A percentile compares a stretch with the other conserved stretches of the same genome.
phyloP scores from a whole-genome alignment of 495 filamentous ascomycete species.

The Talaromyces trachyspermus region DNA sequence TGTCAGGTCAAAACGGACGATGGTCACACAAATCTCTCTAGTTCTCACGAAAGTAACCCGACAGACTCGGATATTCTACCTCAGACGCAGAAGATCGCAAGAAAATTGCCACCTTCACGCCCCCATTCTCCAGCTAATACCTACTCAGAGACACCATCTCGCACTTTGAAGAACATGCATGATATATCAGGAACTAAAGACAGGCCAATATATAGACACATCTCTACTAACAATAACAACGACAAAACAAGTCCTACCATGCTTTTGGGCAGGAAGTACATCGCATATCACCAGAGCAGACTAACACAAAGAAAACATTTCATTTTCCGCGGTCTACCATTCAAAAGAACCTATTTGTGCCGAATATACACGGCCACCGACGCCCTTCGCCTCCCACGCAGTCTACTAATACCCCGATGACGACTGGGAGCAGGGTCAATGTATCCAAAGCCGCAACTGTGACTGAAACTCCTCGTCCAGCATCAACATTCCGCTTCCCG shows the following conservation, averaged over 20 bases:
- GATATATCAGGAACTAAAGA: background rate
- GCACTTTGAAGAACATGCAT: background rate
- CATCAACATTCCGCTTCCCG: background rate
- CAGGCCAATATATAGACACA: background rate
- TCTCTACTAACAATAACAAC: too few relatives aligned
- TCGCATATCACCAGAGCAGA: background rate
- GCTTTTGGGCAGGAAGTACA: background rate
- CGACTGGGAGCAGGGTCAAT: background rate
- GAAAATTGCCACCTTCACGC: background rate
- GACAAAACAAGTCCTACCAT: too few relatives aligned
- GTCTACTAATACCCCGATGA: background rate
- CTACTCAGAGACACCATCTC: background rate
- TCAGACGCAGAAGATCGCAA: slow-evolving; percentile 5
- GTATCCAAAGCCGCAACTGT: background rate
- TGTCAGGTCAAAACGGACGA: background rate
- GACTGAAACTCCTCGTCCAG: background rate
- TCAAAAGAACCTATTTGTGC: background rate
- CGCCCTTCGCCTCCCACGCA: background rate
- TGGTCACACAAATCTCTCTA: background rate
- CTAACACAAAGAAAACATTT: background rate
- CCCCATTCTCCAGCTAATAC: background rate
- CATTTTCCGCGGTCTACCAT: too few relatives aligned
- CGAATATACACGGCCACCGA: background rate
- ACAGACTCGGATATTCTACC: slow-evolving; percentile 4
- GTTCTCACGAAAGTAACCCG: background rate